Base-by-base conservation (phyloP, 768 basidiomycete species). In the Naematelia encephala region DNA sequence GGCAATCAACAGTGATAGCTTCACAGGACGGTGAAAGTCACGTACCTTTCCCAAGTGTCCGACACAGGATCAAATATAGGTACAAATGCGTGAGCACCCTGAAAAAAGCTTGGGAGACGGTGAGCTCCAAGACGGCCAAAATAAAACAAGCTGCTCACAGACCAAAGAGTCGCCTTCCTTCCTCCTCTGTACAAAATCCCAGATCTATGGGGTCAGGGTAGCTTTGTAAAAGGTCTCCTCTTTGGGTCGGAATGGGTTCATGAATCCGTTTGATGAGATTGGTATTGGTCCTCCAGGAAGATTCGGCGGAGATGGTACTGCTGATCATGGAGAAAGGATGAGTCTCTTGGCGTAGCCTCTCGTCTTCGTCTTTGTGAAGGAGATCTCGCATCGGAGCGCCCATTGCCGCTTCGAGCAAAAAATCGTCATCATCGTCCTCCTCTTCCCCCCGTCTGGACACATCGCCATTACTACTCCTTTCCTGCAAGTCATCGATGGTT, bases 1-100 rank as follows among this genome's bases (percentile, higher is more conserved):
- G 22, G 4, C 27, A 23, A 52, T 39, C 21, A 52, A 34, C 50
- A 34, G 26, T 26, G 19, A 2, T 43, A 14, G 26, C 1, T 1
- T 54, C 14, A 3, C 1, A 19, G 16, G 8, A 1, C 21, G 4
- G 42, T 23, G 3, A 19, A 26, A 43, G 3, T 51, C 21, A 49
- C 51, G 27, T 29, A 53, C 57, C 51, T 59, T 22, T 59, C 57
- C 51, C 50, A 59, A 12, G 51, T 59, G 39, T 59, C 57, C 2
- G 22, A 22, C 16, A 14, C 3, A 21, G 22, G 50, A 22, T 59
- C 57, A 47, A 44, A 59, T 4, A 59, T 26, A 1, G 57, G 57
- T 28, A 59, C 13, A 29, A 49, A 59, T n/a, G 23, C 46, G 19
- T 42, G 44, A 2, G 51, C 29, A 29, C 57, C 57, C 21, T 59